Conservation (phyloP, 108 stramenopile species). For the Stephanodiscus minutulus region DNA sequence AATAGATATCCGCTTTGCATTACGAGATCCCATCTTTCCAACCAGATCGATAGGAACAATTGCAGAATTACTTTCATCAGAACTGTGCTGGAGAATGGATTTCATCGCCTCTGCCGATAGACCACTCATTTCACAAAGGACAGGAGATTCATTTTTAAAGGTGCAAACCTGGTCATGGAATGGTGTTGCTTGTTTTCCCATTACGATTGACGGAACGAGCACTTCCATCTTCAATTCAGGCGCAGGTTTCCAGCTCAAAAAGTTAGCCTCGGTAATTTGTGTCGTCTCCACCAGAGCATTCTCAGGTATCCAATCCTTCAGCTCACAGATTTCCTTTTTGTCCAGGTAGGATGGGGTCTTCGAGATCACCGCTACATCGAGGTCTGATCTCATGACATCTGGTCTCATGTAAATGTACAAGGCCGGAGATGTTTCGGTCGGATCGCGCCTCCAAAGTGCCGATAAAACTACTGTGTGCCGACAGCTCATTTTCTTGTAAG, state of each 20-base stretch:
- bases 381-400: slow-evolving; percentile 41
- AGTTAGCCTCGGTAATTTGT: slow-evolving; percentile 36
- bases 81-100: slow-evolving; percentile 43
- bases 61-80: not conserved
- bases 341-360: slow-evolving; percentile 42
- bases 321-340: slow-evolving; percentile 39
- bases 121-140: slow-evolving; percentile 48
- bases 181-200: slow-evolving; percentile 10
- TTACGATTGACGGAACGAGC: slow-evolving; percentile 30
- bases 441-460: slow-evolving; percentile 41
- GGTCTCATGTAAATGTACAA: slow-evolving; percentile 46
- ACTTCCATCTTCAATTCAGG: slow-evolving; percentile 40
- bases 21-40: slow-evolving; percentile 41
- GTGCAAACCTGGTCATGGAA: slow-evolving; percentile 36
- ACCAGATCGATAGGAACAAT: slow-evolving; percentile 39
- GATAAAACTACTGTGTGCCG: slow-evolving; percentile 40
- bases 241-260: slow-evolving; percentile 35
- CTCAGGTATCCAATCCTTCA: slow-evolving; percentile 49
- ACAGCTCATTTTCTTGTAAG: slow-evolving; percentile 41
- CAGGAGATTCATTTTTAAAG: slow-evolving; percentile 5
- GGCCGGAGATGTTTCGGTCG: slow-evolving; percentile 16
- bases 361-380: slow-evolving; percentile 46
- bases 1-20: slow-evolving; percentile 52
- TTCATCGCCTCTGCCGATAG: slow-evolving; percentile 33
- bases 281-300: slow-evolving; percentile 32